Conservation (phyloP, 495 filamentous ascomycete species). For the Durotheca rogersii region DNA sequence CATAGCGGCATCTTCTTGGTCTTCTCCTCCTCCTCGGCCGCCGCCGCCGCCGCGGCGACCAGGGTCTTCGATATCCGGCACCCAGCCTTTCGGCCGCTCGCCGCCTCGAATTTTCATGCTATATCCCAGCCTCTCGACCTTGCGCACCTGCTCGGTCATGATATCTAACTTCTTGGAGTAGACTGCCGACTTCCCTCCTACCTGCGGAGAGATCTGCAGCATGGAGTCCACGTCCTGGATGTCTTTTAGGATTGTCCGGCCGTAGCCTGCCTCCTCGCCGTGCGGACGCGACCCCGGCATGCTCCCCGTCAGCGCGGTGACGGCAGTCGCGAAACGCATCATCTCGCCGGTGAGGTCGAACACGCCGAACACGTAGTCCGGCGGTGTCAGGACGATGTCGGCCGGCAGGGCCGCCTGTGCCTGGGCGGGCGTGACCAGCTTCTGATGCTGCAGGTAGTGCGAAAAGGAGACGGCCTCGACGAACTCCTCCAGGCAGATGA, state of each 20-base stretch:
- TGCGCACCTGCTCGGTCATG: constrained; percentile 85
- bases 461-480: constrained; percentile 83
- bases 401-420: constrained; percentile 53
- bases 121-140: constrained; percentile 90
- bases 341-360: constrained; percentile 93
- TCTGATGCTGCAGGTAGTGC: constrained; percentile 80
- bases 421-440: constrained; percentile 64
- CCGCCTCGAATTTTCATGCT: constrained; percentile 80
- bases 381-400: constrained; percentile 63
- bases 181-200: constrained; percentile 36
- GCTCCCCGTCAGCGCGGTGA: constrained; percentile 63
- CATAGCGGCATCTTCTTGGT: constrained; percentile 31
- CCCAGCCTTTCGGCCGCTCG: constrained; percentile 90
- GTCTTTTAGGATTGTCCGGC: constrained; percentile 68
- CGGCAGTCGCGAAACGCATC: constrained; percentile 91
- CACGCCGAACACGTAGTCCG: constrained; percentile 88
- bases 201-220: constrained; percentile 70
- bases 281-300: constrained; percentile 24
- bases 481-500: constrained; percentile 86
- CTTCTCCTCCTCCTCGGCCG: constrained; percentile 8
- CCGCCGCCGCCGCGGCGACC: too few species aligned
- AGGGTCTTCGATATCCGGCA: constrained; percentile 68
- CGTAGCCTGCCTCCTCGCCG: constrained; percentile 17
- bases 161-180: constrained; percentile 79
- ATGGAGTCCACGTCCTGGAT: constrained; percentile 68